phyloP scores from a whole-genome alignment of 768 basidiomycete genomes.

The Daedalea quercina region DNA sequence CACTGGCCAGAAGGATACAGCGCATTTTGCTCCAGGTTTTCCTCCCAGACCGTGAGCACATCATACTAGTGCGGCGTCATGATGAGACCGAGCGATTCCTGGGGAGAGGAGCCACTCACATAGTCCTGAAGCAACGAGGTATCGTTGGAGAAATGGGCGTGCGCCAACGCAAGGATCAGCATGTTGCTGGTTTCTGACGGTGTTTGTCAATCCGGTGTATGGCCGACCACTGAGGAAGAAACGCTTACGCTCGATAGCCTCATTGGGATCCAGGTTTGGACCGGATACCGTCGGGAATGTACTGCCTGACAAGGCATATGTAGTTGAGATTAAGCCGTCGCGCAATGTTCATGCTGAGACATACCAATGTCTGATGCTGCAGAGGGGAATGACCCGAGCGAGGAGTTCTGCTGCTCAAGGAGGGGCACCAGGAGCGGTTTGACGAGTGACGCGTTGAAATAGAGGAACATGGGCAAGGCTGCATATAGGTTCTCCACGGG shows the following conservation, averaged over 20 bases:
- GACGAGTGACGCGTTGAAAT: conserved; percentile 23
- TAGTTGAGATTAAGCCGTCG: neutral
- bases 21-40: conserved; percentile 15
- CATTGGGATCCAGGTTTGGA: neutral
- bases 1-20: conserved; percentile 3
- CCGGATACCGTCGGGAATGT: neutral
- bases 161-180: conserved; percentile 18
- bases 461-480: conserved; percentile 22
- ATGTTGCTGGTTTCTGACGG: conserved; percentile 27
- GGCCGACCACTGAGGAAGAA: too few relatives aligned
- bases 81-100: neutral
- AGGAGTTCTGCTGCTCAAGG: conserved; percentile 16
- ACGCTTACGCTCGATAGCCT: neutral
- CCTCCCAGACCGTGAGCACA: conserved; percentile 16
- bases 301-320: neutral
- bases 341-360: neutral
- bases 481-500: conserved; percentile 28
- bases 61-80: conserved; percentile 10
- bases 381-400: conserved; percentile 11
- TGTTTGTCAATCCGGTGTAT: neutral
- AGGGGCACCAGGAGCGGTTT: conserved; percentile 20
- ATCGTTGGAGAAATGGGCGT: conserved; percentile 23
- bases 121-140: conserved; percentile 14
- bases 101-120: too few relatives aligned
- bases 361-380: conserved; percentile 23